Base-by-base conservation (phyloP, 495 filamentous ascomycete genomes). In the Penicillium antarcticum region DNA sequence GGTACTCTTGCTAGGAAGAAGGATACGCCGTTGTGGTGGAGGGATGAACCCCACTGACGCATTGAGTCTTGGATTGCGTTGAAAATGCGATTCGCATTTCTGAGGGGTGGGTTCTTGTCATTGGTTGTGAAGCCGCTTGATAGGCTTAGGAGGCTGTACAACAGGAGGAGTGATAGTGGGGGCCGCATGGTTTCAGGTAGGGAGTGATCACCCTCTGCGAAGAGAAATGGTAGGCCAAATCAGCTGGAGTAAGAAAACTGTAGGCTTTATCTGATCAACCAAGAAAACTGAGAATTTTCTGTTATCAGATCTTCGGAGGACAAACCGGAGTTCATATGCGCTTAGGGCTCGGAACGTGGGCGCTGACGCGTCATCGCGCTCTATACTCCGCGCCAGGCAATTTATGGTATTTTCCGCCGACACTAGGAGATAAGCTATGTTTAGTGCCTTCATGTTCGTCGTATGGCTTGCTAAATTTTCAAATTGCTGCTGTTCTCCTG, bases 21-120 rank as follows among this genome's bases (percentile, higher is more conserved):
- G 0, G 83, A 86, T 70, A 87, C 81, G 45, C 84, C 84, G 61
- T 87, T 88, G 56, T 88, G 85, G 39, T 87, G 72, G 4, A 86
- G 60, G 0, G 83, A 83, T 1, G 84, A 87, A 7, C 83, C 84
- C 78, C 81, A 88, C 73, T 87, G 82, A 18, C 85, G 80, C 77
- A 84, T 81, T 16, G 85, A 82, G 23, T 80, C 79, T 55, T 87
- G 83, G 32, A 87, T 66, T 16, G 80, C 70, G 57, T 87, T 88
- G 75, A 87, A 87, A 48, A 87, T 84, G 42, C 79, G 74, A 54
- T 80, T 79, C 21, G 74, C 80, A 58, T 84, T 81, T 39, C 45
- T 48, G 14, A 46, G 16, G 4, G 42, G 32, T 2, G 46, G 45
- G 13, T 53, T 41, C 19, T 31, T 38, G 21, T 45, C 19, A 26